Evolutionary conservation across 306 rosid genomes (phyloP), one percentile per base, ranked within the genome.

Genomic region (Dalbergia cochinchinensis): DNA sequence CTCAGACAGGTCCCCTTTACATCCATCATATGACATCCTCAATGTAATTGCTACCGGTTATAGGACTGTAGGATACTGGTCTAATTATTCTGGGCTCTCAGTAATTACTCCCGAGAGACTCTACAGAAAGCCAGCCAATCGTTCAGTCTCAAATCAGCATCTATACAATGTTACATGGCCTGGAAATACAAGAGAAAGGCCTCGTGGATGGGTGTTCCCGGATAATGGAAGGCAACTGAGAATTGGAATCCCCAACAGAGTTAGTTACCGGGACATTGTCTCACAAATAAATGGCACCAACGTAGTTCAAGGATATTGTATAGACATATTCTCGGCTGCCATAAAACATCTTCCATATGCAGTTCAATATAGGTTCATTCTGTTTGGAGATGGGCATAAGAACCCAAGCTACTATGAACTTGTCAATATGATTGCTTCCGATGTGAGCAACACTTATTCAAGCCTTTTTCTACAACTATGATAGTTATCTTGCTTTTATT

Each of bases 151-250:
- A 47, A 93, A 50, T 69, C 89, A 91, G 81, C 81, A 35, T 44
- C 90, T 91, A 10, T 11, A 61, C 34, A 5, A 4, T 68, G 84
- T 85, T 2, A 48, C 84, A 37, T 93, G 97, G 97, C 97, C 97
- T 5, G 97, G 97, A 74, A 86, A 86, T 59, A 78, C 87, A 45
- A 48, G 78, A 5, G 75, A 87, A 63, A 85, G 11, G 83, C 97
- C 97, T 83, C 96, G 96, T 14, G 97, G 97, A 14, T 93, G 97
- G 97, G 88, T 86, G 61, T 93, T 93, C 83, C 96, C 94, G 26
- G 74, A 85, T 81, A 87, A 82, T 76, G 97, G 92, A 55, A 87
- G 88, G 75, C 90, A 85, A 11, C 91, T 93, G 78, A 88, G 63
- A 50, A 89, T 93, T 60, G 96, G 92, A 79, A 90, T 93, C 31